Base-by-base conservation (phyloP, 257 asterid species). In the Forsythia suspensa region DNA sequence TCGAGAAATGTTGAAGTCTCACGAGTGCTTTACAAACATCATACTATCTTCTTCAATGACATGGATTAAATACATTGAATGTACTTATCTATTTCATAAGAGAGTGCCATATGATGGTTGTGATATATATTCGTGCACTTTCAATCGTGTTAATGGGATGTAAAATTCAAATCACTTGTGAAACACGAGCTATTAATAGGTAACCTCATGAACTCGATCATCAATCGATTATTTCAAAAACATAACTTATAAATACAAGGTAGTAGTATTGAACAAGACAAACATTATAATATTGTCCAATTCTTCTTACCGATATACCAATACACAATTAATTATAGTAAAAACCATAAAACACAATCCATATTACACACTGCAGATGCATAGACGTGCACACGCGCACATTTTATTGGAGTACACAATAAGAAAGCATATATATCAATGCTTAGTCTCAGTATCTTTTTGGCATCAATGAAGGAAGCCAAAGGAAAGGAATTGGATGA, bases 391-490 rank as follows among this genome's bases (percentile, higher is more conserved):
- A 48, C 15, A 5, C 24, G 24, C 12, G 18, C 18, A 48, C 57
- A 48, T 55, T 55, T 55, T 55, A 55, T 55, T 55, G 29, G 65
- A n/a, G 6, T 1, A 55, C 24, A 55, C 29, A 0, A 18, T n/a
- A 4, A 2, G 18, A 15, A 52, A 18, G 24, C 20, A 21, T 21
- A 44, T 0, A 38, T 0, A 24, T 18, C 51, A 52, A 7, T 80
- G 82, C 37, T 79, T 84, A 51, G 84, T 8, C 80, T 86, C 88
- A 29, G 84, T 29, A 0, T 84, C 88, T 13, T 84, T 69, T 81
- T 82, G 76, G 80, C 29, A 2, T 70, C 75, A 52, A 86, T 81
- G 83, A 79, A 72, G 80, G 70, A 84, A 55, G 46, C 81, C 41
- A 1, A n/a, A n/a, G 76, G 3, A 59, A 39, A 5, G n/a, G 80